Evolutionary conservation across 768 basidiomycete species (phyloP).

Genomic region (Pisolithus tinctorius): DNA sequence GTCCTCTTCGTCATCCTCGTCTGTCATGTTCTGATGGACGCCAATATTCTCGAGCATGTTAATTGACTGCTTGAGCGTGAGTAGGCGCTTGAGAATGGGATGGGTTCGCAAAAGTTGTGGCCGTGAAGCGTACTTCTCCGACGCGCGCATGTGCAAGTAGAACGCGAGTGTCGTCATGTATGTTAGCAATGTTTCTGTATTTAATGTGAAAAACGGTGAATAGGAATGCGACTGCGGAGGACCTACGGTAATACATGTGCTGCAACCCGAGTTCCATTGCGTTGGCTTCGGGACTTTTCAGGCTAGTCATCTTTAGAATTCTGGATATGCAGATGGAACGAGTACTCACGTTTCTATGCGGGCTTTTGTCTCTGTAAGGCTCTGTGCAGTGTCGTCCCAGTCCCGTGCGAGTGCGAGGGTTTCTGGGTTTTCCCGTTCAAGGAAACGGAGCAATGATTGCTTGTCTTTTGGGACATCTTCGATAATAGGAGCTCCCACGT

Average conservation of each 20-base stretch:
- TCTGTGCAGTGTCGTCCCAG: slow-evolving; percentile 65
- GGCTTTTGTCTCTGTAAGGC: slow-evolving; percentile 44
- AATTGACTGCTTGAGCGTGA: slow-evolving; percentile 78
- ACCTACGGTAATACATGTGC: slow-evolving; percentile 86
- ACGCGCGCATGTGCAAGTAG: slow-evolving; percentile 81
- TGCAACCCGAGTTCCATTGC: slow-evolving; percentile 61
- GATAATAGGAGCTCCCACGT: not conserved
- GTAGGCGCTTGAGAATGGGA: slow-evolving; percentile 69
- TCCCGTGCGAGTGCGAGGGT: slow-evolving; percentile 76
- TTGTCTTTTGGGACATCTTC: slow-evolving; percentile 46
- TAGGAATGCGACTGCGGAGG: not conserved
- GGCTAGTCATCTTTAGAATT: slow-evolving; percentile 29
- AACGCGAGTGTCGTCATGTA: slow-evolving; percentile 89
- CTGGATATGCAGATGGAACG: not conserved
- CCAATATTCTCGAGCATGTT: slow-evolving; percentile 80
- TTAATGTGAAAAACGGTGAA: not conserved
- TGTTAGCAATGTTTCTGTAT: slow-evolving; percentile 78
- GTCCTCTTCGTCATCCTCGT: slow-evolving; percentile 39
- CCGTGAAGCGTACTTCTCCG: slow-evolving; percentile 52
- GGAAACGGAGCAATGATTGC: slow-evolving; percentile 50
- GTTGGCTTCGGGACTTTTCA: slow-evolving; percentile 42
- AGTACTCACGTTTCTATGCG: slow-evolving; percentile 48
- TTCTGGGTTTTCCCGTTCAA: slow-evolving; percentile 74
- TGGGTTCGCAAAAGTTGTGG: slow-evolving; percentile 60
- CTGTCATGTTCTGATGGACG: slow-evolving; percentile 48